Percentiles rank a stretch among this genome's conserved stretches.
Evolutionary conservation across 768 basidiomycete species (phyloP).

Genomic region (Chiua virens): DNA sequence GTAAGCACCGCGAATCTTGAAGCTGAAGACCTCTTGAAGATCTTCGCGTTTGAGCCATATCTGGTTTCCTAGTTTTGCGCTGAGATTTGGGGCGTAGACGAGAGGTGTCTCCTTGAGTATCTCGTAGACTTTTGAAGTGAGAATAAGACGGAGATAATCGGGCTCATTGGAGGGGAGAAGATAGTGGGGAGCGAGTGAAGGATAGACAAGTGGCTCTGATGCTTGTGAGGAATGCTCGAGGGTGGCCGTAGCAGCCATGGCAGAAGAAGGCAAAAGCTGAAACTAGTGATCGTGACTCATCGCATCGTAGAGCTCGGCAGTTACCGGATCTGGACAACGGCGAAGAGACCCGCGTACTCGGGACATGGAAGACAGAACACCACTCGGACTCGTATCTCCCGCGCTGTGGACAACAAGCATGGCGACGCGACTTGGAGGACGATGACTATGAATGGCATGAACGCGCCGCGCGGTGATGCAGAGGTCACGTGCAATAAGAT

Average conservation of each 20-base stretch:
- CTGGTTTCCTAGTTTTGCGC: constrained; percentile 83
- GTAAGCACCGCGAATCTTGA: constrained; percentile 98
- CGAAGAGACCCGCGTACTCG: neutral
- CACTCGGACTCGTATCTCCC: neutral
- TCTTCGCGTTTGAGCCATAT: constrained; percentile 98
- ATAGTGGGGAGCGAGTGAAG: constrained; percentile 64
- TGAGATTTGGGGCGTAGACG: constrained; percentile 82
- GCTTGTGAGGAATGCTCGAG: constrained; percentile 69
- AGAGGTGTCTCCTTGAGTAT: constrained; percentile 89
- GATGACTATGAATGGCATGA: constrained; percentile 3
- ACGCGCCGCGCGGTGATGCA: constrained; percentile 2
- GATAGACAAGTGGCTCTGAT: constrained; percentile 65
- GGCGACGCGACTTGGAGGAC: constrained; percentile 6
- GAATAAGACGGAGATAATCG: constrained; percentile 85
- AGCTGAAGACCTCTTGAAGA: constrained; percentile 95
- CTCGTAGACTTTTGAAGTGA: constrained; percentile 90
- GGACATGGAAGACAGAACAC: too few species aligned
- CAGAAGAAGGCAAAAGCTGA: neutral
- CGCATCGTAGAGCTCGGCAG: constrained; percentile 3
- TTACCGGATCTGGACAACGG: constrained; percentile 17
- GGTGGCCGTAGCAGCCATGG: constrained; percentile 42
- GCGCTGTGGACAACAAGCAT: neutral
- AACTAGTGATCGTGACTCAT: constrained; percentile 1
- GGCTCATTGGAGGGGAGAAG: constrained; percentile 68
- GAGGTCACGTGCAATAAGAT: constrained; percentile 28